Percentiles rank a stretch among this genome's conserved stretches.
These are phyloP conservation scores for Talaromyces sp. DNA, from an alignment of 2,329 filamentous ascomycete species.

Conservation along the genomic window DNA sequence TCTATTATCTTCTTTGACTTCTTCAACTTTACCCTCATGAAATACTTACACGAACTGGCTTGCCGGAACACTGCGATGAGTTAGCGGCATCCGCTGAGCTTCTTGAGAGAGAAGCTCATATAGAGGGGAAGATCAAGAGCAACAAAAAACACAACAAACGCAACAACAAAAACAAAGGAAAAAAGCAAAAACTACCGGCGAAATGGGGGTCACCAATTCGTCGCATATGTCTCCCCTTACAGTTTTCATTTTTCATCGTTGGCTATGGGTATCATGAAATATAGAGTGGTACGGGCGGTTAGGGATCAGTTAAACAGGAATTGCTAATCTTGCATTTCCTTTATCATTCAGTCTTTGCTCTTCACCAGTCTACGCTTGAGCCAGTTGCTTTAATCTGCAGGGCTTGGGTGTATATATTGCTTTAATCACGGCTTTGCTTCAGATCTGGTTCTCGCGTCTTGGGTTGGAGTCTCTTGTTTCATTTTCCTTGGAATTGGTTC, in stretches of 20 bases:
- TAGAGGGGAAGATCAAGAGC: neutral
- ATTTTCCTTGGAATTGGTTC: conserved; percentile 2
- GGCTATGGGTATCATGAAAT: conserved; percentile 11
- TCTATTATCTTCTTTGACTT: neutral
- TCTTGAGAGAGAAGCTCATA: neutral
- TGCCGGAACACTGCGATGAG: neutral
- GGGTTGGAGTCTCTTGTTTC: neutral
- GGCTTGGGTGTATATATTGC: conserved; percentile 9
- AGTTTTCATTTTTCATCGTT: conserved; percentile 5
- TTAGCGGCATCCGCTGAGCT: neutral
- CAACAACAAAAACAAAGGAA: neutral
- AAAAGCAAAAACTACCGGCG: conserved; percentile 1
- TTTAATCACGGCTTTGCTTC: conserved; percentile 5
- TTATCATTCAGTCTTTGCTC: conserved; percentile 1
- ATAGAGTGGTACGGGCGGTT: conserved; percentile 14
- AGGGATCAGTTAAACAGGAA: conserved; percentile 10
- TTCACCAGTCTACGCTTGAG: conserved; percentile 4
- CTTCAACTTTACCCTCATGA: neutral
- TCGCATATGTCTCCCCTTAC: conserved; percentile 5
- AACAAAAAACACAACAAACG: neutral
- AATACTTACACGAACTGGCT: neutral
- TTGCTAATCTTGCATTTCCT: neutral
- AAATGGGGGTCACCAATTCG: neutral
- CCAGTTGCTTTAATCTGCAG: neutral
- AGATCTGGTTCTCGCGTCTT: neutral